A percentile compares a stretch with the other conserved stretches of the same genome.
These are phyloP conservation scores for Aspergillus sp. DNA, from an alignment of 2,329 filamentous ascomycete genomes.

Conservation along the genomic window DNA sequence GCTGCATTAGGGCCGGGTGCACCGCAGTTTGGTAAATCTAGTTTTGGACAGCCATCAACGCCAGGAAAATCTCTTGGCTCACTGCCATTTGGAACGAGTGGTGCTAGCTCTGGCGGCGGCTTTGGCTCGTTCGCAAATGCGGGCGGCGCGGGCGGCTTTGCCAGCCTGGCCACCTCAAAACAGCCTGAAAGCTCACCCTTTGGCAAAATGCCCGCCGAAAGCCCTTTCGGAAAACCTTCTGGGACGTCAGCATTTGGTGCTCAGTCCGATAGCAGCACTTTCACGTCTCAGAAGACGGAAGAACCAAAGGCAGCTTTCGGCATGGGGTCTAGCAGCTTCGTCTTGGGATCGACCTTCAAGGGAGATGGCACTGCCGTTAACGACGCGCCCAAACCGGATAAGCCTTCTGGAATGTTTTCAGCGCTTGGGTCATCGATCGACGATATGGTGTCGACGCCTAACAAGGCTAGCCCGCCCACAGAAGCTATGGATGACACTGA, in stretches of 20 bases:
- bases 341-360: conserved; percentile 46
- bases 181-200: conserved; percentile 26
- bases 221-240: conserved; percentile 30
- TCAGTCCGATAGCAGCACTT: conserved; percentile 25
- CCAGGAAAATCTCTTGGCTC: conserved; percentile 24
- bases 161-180: conserved; percentile 24
- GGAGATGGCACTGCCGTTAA: conserved; percentile 40
- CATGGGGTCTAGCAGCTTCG: conserved; percentile 34
- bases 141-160: conserved; percentile 22
- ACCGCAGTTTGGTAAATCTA: conserved; percentile 33
- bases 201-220: conserved; percentile 23
- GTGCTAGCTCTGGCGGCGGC: conserved; percentile 26
- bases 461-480: conserved; percentile 31
- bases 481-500: conserved; percentile 41
- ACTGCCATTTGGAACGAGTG: conserved; percentile 22
- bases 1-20: conserved; percentile 33
- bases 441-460: conserved; percentile 38
- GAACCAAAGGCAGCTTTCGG: conserved; percentile 33
- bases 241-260: conserved; percentile 32
- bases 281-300: conserved; percentile 26
- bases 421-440: conserved; percentile 41
- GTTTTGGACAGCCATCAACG: conserved; percentile 27
- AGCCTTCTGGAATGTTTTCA: conserved; percentile 32
- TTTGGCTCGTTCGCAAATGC: conserved; percentile 35
- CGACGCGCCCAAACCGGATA: conserved; percentile 41